phyloP scores from a whole-genome alignment of 2,329 filamentous ascomycete genomes.

The Clarireedia hainanense region DNA sequence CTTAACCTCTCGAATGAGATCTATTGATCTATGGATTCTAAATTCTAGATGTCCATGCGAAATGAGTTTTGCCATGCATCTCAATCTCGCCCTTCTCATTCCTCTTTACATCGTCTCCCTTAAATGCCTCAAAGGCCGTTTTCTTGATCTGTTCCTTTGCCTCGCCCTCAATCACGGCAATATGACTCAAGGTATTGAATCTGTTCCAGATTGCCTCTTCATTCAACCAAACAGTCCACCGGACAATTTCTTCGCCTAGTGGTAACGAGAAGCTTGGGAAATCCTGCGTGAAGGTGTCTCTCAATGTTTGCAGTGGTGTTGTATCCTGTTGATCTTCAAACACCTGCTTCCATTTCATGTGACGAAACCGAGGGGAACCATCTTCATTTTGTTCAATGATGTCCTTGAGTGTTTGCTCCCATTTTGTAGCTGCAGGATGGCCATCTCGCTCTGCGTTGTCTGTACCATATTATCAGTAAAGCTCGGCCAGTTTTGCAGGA shows the following conservation, averaged over 20 bases:
- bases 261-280: slow-evolving; percentile 51
- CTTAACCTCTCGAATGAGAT: neutral
- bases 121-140: slow-evolving; percentile 46
- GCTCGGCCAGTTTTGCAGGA: neutral
- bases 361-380: slow-evolving; percentile 55
- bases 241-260: slow-evolving; percentile 46
- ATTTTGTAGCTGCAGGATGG: slow-evolving; percentile 48
- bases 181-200: slow-evolving; percentile 59
- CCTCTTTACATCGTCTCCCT: slow-evolving; percentile 43
- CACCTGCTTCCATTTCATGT: slow-evolving; percentile 54
- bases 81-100: slow-evolving; percentile 56
- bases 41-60: slow-evolving; percentile 50
- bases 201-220: slow-evolving; percentile 57
- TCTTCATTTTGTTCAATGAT: slow-evolving; percentile 50
- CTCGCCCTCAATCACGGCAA: slow-evolving; percentile 48
- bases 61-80: slow-evolving; percentile 55
- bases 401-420: slow-evolving; percentile 55
- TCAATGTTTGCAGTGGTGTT: slow-evolving; percentile 44
- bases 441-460: slow-evolving; percentile 52
- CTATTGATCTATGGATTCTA: slow-evolving; percentile 12
- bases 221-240: slow-evolving; percentile 50
- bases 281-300: slow-evolving; percentile 33
- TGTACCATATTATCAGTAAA: slow-evolving; percentile 26
- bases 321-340: slow-evolving; percentile 52
- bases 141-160: slow-evolving; percentile 41